These are phyloP conservation scores for Tremella yokohamensis DNA, from an alignment of 768 basidiomycete genomes.

Conservation along the genomic window DNA sequence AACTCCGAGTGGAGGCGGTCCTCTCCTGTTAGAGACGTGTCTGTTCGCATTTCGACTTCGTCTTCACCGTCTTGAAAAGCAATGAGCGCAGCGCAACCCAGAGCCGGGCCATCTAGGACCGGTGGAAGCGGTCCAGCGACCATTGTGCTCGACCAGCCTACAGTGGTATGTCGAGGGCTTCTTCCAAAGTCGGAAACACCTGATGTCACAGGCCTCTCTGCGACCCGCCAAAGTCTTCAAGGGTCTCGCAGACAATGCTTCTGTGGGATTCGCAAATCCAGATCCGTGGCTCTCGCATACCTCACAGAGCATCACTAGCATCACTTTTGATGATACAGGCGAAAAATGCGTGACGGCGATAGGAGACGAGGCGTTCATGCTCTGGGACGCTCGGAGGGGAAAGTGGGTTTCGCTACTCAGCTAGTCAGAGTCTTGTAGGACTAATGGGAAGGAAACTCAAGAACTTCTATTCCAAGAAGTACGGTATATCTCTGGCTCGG, in stretches of 20 bases:
- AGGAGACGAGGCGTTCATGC: slow-evolving; percentile 86
- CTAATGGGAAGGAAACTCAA: slow-evolving; percentile 59
- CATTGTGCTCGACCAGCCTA: too few species aligned
- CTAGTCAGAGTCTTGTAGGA: slow-evolving; percentile 11
- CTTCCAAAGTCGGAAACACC: too few species aligned
- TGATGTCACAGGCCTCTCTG: neutral
- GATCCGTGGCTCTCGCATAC: slow-evolving; percentile 14
- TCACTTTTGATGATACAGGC: slow-evolving; percentile 86
- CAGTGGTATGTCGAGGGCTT: too few species aligned
- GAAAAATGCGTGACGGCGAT: slow-evolving; percentile 78
- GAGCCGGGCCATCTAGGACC: too few species aligned
- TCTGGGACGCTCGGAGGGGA: slow-evolving; percentile 85
- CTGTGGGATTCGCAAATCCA: neutral
- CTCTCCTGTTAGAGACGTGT: too few species aligned
- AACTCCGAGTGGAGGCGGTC: too few species aligned
- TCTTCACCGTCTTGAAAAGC: too few species aligned
- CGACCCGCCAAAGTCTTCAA: slow-evolving; percentile 21
- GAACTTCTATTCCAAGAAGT: slow-evolving; percentile 87
- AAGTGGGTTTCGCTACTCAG: slow-evolving; percentile 67
- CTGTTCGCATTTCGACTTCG: too few species aligned
- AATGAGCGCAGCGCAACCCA: too few species aligned
- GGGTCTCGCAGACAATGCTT: slow-evolving; percentile 5
- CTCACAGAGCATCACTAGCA: slow-evolving; percentile 61
- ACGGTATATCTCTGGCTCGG: slow-evolving; percentile 88
- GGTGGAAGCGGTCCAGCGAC: too few species aligned